Conservation (phyloP, 805 yeast species). For the Candida coleopterorum region DNA sequence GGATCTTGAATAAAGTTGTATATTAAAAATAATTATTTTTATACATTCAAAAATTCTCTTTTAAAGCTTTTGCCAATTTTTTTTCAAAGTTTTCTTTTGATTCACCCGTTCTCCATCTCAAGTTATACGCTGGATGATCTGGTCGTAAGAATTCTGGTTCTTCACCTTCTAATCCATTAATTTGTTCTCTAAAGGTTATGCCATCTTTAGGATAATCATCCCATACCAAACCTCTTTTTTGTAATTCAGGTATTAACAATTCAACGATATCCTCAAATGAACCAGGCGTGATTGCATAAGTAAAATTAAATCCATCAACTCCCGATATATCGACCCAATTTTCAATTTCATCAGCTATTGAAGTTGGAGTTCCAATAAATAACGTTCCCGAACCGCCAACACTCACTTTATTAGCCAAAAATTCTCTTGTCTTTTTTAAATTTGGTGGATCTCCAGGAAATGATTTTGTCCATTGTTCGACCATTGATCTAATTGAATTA, state of each 20-base stretch:
- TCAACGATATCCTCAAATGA: conserved; percentile 35
- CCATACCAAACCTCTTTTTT: conserved; percentile 30
- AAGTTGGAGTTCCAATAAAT: conserved; percentile 29
- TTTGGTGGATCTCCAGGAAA: conserved; percentile 20
- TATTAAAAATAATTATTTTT: no score
- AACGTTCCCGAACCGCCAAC: conserved; percentile 29
- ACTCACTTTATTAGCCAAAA: conserved; percentile 24
- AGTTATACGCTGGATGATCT: conserved; percentile 17
- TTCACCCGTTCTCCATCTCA: conserved; percentile 23
- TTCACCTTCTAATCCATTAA: conserved; percentile 23
- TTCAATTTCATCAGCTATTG: conserved; percentile 37
- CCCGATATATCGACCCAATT: conserved; percentile 35
- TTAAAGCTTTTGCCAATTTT: conserved; percentile 2
- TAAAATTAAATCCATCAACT: conserved; percentile 41
- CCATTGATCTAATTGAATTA: conserved; percentile 27
- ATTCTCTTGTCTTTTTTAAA: conserved; percentile 18
- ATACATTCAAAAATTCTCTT: conserved; percentile 1
- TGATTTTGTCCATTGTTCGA: conserved; percentile 29
- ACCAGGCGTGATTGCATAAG: conserved; percentile 32
- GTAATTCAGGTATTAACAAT: conserved; percentile 32
- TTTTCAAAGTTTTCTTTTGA: conserved; percentile 24
- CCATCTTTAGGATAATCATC: conserved; percentile 32
- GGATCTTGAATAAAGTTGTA: no score
- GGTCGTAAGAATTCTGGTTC: conserved; percentile 15
- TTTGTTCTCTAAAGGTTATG: conserved; percentile 33